phyloP scores from a whole-genome alignment of 176 grass and related monocot species.

The Triticum urartu region DNA sequence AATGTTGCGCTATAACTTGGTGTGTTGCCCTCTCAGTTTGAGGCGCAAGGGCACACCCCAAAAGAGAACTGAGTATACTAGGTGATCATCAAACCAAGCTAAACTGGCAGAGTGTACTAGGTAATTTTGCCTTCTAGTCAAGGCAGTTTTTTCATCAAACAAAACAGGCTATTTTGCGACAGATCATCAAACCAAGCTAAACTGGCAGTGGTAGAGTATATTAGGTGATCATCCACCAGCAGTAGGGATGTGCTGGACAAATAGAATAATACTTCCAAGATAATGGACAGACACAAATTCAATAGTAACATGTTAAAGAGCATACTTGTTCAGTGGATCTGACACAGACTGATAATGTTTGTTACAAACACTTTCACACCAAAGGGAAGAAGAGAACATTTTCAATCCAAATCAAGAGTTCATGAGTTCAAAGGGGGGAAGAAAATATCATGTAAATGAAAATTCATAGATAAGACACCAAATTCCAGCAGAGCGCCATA shows the following conservation, averaged over 20 bases:
- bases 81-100: not conserved
- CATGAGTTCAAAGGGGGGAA: not conserved
- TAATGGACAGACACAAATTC: not conserved
- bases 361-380: not conserved
- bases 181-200: not conserved
- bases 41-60: no score
- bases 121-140: not conserved
- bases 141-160: not conserved
- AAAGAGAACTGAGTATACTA: no score
- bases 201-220: not conserved
- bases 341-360: not conserved
- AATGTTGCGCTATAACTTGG: no score
- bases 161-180: not conserved
- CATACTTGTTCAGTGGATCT: not conserved
- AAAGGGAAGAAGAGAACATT: not conserved
- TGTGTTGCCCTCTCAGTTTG: no score
- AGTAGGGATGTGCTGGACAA: not conserved
- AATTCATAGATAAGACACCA: not conserved
- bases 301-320: not conserved
- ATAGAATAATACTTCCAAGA: not conserved
- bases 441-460: conserved; percentile 11
- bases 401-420: conserved; percentile 9
- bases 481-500: not conserved
- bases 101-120: not conserved
- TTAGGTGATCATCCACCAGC: not conserved